Percentiles rank a stretch among this genome's conserved stretches.
phyloP scores from a whole-genome alignment of 2,329 filamentous ascomycete genomes.

The Epichloe hybrida region DNA sequence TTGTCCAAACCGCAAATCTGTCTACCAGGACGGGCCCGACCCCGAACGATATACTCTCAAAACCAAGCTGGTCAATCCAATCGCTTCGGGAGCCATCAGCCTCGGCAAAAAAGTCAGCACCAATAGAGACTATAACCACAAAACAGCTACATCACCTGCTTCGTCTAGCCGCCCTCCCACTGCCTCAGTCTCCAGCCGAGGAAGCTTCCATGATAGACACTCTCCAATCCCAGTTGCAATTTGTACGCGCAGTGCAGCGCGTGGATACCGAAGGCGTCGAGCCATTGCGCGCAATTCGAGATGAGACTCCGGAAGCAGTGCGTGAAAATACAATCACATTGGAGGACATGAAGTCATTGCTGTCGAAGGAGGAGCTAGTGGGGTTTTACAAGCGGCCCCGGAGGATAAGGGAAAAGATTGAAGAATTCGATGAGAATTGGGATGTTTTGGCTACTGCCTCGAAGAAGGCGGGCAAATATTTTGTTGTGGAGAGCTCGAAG shows the following conservation, averaged over 20 bases:
- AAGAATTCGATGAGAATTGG: slow-evolving; percentile 47
- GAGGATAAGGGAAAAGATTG: slow-evolving; percentile 19
- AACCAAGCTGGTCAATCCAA: slow-evolving; percentile 72
- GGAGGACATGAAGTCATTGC: slow-evolving; percentile 38
- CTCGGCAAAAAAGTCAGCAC: slow-evolving; percentile 5
- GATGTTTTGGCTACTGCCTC: slow-evolving; percentile 54
- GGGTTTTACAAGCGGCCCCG: slow-evolving; percentile 39
- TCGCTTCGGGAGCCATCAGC: slow-evolving; percentile 35
- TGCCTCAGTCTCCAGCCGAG: slow-evolving; percentile 47
- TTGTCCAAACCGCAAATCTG: slow-evolving; percentile 4
- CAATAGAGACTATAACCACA: slow-evolving; percentile 40
- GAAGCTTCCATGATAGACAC: slow-evolving; percentile 60
- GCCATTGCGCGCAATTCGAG: slow-evolving; percentile 66
- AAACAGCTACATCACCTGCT: slow-evolving; percentile 70
- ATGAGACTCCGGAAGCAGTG: slow-evolving; percentile 57
- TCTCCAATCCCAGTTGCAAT: slow-evolving; percentile 71
- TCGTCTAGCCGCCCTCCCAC: slow-evolving; percentile 75
- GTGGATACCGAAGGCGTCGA: slow-evolving; percentile 61
- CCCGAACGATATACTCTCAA: slow-evolving; percentile 41
- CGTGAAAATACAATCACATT: slow-evolving; percentile 46
- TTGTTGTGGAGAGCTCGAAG: slow-evolving; percentile 57
- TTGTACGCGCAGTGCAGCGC: slow-evolving; percentile 73
- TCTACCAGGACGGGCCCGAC: slow-evolving; percentile 7
- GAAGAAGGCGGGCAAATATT: slow-evolving; percentile 56
- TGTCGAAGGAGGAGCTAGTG: slow-evolving; percentile 46